Conservation (phyloP, 495 filamentous ascomycete species). For the Daldinia concentrica region DNA sequence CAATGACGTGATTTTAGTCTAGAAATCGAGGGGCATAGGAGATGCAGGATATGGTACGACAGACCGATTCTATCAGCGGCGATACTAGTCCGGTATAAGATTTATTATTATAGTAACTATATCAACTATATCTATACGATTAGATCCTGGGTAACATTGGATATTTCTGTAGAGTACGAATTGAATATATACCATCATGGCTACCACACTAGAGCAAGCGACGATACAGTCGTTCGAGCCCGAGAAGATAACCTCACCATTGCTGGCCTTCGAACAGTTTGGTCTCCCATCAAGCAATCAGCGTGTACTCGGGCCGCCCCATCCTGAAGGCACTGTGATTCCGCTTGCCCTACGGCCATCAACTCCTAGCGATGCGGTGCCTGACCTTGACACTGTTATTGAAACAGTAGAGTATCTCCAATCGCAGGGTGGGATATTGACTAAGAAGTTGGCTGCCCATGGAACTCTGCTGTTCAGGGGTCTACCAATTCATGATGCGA, state of each 20-base stretch:
- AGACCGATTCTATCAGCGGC: slow-evolving; percentile 2
- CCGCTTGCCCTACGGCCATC: slow-evolving; percentile 56
- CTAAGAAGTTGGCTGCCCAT: slow-evolving; percentile 48
- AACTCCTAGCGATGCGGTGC: slow-evolving; percentile 1
- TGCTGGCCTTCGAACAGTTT: slow-evolving; percentile 43
- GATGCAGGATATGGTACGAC: slow-evolving; percentile 9
- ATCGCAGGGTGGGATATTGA: slow-evolving; percentile 39
- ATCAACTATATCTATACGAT: neutral
- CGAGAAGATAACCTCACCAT: slow-evolving; percentile 14
- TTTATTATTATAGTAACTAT: no score
- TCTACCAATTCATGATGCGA: slow-evolving; percentile 45
- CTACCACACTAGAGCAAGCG: slow-evolving; percentile 15
- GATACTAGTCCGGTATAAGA: neutral
- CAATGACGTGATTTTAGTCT: slow-evolving; percentile 33
- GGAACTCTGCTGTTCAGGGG: slow-evolving; percentile 53
- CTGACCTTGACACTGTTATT: slow-evolving; percentile 48
- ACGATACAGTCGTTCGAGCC: slow-evolving; percentile 8
- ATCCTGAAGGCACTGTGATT: slow-evolving; percentile 52
- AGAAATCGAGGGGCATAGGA: slow-evolving; percentile 10
- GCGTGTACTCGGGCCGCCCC: slow-evolving; percentile 48
- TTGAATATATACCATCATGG: slow-evolving; percentile 15
- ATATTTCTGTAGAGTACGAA: neutral
- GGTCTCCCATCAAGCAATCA: slow-evolving; percentile 53
- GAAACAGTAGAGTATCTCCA: slow-evolving; percentile 45
- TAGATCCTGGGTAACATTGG: neutral